These are phyloP conservation scores for Diaporthe vexans DNA, from an alignment of 2,329 filamentous ascomycete genomes.

Conservation along the genomic window DNA sequence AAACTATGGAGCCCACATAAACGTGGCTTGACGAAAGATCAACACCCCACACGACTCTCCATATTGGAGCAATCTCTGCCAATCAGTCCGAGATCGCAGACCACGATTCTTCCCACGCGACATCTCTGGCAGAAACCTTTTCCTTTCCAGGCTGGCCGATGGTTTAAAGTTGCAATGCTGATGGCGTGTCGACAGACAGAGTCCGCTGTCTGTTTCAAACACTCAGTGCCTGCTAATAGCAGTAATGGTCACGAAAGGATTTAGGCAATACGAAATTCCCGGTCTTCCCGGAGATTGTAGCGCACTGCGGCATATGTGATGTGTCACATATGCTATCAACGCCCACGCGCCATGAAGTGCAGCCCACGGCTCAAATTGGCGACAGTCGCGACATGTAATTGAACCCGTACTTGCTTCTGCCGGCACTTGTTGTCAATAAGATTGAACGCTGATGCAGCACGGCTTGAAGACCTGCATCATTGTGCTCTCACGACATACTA, in stretches of 20 bases:
- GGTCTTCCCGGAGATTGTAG: slow-evolving; percentile 17
- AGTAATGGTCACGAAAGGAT: neutral
- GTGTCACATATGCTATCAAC: neutral
- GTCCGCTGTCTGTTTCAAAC: neutral
- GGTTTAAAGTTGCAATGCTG: neutral
- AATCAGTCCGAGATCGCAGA: slow-evolving; percentile 8
- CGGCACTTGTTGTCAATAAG: slow-evolving; percentile 17
- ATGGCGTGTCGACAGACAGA: neutral
- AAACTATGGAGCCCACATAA: neutral
- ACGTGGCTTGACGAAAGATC: slow-evolving; percentile 15
- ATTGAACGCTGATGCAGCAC: neutral
- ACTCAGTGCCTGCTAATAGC: neutral
- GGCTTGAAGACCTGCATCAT: neutral
- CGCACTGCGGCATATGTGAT: neutral
- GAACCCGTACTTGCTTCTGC: neutral
- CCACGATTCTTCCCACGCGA: neutral
- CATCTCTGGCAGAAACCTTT: neutral
- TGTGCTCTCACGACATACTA: neutral
- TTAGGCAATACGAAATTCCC: neutral
- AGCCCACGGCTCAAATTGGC: neutral
- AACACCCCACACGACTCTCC: neutral
- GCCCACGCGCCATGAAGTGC: neutral
- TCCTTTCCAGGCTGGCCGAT: neutral
- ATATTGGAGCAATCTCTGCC: neutral
- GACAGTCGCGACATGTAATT: neutral